Evolutionary conservation across 2,329 filamentous ascomycete species (phyloP), one percentile per base, ranked within the genome.

Genomic region (Paecilomyces formosus): DNA sequence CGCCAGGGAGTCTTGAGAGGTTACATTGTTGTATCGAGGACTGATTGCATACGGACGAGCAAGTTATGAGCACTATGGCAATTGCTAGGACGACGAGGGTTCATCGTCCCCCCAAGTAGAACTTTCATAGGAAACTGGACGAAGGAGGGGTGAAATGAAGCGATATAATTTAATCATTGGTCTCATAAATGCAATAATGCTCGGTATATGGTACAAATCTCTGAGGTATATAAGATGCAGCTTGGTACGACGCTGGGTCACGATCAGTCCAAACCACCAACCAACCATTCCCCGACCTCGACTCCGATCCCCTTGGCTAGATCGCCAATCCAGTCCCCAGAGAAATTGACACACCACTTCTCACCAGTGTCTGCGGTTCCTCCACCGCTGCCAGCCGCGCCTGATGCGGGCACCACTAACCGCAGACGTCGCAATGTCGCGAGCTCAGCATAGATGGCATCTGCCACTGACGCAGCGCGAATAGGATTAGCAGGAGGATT

Each of bases 301-400:
- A 79, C 72, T 7, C 76, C 74, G 61, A 79, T 73, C 0, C 70
- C 73, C 63, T 74, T 76, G 2, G 75, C 76, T 66, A 78, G 63
- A 45, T 75, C 74, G 4, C 73, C 76, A 53, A 79, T 74, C 76
- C 76, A 79, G 54, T 78, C 76, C 5, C 75, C 75, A 22, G 73
- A 75, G 7, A 79, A 74, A 67, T 79, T 78, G 13, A 79, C 73
- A 58, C 73, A 74, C 78, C 78, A 81, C 56, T 78, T 80, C 61
- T 77, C 78, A 4, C 72, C 73, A 3, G 69, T 72, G 62, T 76
- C 75, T 18, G 73, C 70, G 24, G 68, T 71, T 18, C 67, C 65
- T n/a, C 67, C 70, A 5, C 65, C 62, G 11, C 64, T 65, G 18
- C 55, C 55, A n/a, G 58, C 68, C 26, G 64, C 65, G 21, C 71